Evolutionary conservation across 1,284 basidiomycete species (phyloP).

Genomic region (Apiotrichum akiyoshidainum): DNA sequence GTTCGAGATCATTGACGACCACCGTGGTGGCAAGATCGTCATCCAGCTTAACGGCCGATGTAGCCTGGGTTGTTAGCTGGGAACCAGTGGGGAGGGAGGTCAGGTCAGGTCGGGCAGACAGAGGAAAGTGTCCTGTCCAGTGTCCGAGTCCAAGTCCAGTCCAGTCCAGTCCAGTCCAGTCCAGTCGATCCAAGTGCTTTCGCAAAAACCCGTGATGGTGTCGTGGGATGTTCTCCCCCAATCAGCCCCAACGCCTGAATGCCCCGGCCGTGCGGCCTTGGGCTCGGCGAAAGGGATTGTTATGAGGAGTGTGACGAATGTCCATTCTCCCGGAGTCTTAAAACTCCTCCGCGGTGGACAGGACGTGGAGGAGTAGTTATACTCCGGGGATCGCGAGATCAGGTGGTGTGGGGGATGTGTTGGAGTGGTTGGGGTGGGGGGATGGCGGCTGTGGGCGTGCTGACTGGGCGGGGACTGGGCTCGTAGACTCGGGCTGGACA

Average conservation of each 20-base stretch:
- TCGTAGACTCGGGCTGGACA: not conserved
- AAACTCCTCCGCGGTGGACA: slow-evolving; percentile 51
- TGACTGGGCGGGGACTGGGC: not conserved
- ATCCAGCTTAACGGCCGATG: slow-evolving; percentile 97
- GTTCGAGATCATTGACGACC: slow-evolving; percentile 99
- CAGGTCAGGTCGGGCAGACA: not conserved
- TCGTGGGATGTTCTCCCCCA: slow-evolving; percentile 41
- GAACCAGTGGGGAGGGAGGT: not conserved
- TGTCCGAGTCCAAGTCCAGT: not conserved
- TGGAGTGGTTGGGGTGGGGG: slow-evolving; percentile 50
- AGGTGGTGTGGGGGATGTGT: slow-evolving; percentile 55
- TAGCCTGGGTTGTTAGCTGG: slow-evolving; percentile 57
- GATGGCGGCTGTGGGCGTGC: not conserved
- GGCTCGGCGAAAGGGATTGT: slow-evolving; percentile 32
- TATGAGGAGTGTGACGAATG: slow-evolving; percentile 26
- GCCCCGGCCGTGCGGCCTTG: slow-evolving; percentile 49
- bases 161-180: not conserved
- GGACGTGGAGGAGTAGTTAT: slow-evolving; percentile 51
- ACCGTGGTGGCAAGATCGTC: slow-evolving; percentile 97
- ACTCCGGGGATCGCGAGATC: slow-evolving; percentile 37
- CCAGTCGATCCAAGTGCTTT: not conserved
- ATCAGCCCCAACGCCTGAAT: slow-evolving; percentile 31
- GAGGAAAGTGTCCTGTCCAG: not conserved
- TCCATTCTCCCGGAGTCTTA: slow-evolving; percentile 51
- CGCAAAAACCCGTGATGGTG: not conserved